phyloP scores from a whole-genome alignment of 1,284 basidiomycete species.

The Schizophyllum commune region DNA sequence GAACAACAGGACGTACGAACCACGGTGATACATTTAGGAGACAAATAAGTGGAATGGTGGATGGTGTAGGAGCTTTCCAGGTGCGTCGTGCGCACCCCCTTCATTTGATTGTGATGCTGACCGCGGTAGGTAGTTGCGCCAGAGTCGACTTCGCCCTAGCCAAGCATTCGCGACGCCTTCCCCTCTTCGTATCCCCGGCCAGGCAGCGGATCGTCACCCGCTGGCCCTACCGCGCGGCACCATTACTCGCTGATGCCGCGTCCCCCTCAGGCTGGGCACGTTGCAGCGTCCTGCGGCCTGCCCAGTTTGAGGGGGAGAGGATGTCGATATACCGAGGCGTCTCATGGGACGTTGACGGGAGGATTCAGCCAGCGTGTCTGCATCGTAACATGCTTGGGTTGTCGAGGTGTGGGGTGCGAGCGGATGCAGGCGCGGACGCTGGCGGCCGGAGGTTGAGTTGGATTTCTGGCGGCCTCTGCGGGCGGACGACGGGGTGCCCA shows the following conservation, averaged over 20 bases:
- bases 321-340: not conserved
- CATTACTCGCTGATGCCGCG: not conserved
- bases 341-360: not conserved
- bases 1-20: not conserved
- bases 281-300: not conserved
- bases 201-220: not conserved
- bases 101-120: too few species aligned
- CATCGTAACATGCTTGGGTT: not conserved
- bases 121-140: not conserved
- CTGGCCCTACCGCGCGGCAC: not conserved
- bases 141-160: not conserved
- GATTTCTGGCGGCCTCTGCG: too few species aligned
- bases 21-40: not conserved
- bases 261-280: not conserved
- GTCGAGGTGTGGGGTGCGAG: too few species aligned
- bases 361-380: too few species aligned
- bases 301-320: not conserved
- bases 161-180: not conserved
- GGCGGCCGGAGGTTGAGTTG: too few species aligned
- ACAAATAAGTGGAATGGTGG: too few species aligned
- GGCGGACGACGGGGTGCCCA: too few species aligned
- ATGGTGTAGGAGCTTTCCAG: not conserved
- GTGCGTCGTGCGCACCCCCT: not conserved
- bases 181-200: not conserved
- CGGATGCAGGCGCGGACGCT: too few species aligned